Evolutionary conservation across 2,329 filamentous ascomycete genomes (phyloP), one percentile per base, ranked within the genome.

Genomic region (Fusarium algeriense): DNA sequence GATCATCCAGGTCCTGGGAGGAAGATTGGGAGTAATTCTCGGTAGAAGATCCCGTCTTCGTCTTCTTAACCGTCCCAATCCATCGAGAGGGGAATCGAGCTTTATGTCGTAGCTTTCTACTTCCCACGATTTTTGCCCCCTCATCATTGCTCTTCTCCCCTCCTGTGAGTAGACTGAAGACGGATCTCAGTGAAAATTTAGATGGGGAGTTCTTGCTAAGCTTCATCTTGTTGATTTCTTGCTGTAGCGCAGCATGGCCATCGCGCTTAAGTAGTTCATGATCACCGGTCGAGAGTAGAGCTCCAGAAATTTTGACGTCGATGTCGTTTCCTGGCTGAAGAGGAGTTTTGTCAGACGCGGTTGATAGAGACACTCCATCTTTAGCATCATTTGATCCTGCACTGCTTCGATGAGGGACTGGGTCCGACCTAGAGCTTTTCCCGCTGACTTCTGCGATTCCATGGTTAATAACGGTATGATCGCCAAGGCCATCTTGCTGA

Each of bases 11-110:
- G 12, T 56, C 55, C 4, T 58, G 26, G 14, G 59, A 40, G 48
- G 57, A 34, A 48, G 54, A 12, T 53, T 54, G 23, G 32, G 61
- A 54, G 15, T 45, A 53, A 37, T 66, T 53, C 17, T 58, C 19
- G 23, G 55, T 59, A 13, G 57, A 57, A 23, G 9, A 28, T 7
- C 14, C 23, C 7, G 14, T n/a, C 35, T 53, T 52, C 13, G 20
- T 12, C 20, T 15, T 26, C 19, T 34, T 19, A 14, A 52, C 4
- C 43, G 17, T 30, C 30, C 7, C 13, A 53, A 35, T 34, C 60
- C 19, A 65, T 35, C 5, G 15, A 37, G 4, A 35, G 20, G 17
- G 20, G 10, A 53, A 8, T 17, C 10, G 17, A 13, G 3, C 13
- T 26, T 38, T 65, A 12, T 19, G 14, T 32, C 38, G 50, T 19